Percentiles rank a stretch among this genome's conserved stretches.
phyloP scores from a whole-genome alignment of 352 stramenopile genomes.

The Aphanomyces invadans region DNA sequence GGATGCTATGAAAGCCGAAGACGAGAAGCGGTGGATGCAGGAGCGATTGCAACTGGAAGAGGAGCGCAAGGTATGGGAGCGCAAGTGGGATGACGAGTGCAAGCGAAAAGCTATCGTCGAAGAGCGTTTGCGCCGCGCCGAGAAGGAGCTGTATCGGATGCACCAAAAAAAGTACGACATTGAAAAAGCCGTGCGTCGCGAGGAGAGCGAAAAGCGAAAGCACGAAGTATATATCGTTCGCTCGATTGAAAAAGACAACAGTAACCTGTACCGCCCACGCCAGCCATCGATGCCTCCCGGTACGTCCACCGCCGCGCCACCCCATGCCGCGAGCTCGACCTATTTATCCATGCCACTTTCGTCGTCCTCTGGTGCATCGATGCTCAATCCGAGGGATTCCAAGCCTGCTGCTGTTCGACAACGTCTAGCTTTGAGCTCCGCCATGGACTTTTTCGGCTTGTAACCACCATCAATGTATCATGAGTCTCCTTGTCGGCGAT shows the following conservation, averaged over 20 bases:
- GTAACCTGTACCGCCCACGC: constrained; percentile 30
- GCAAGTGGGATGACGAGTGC: constrained; percentile 67
- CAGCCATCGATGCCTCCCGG: too few relatives aligned
- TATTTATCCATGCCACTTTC: constrained; percentile 44
- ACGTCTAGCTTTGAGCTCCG: constrained; percentile 66
- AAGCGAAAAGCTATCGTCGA: constrained; percentile 60
- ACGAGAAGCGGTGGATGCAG: constrained; percentile 71
- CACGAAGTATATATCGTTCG: constrained; percentile 77
- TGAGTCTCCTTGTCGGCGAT: neutral
- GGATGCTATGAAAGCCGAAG: constrained; percentile 70
- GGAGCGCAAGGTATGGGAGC: constrained; percentile 58
- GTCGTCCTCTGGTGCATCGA: constrained; percentile 22
- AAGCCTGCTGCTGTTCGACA: constrained; percentile 70
- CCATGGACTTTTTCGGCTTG: constrained; percentile 82
- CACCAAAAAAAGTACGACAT: constrained; percentile 88
- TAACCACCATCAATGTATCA: constrained; percentile 28
- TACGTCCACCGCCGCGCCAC: constrained; percentile 25
- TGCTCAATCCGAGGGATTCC: constrained; percentile 70
- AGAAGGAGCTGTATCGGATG: constrained; percentile 86
- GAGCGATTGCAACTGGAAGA: constrained; percentile 54
- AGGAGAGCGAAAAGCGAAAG: constrained; percentile 81
- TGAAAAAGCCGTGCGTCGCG: constrained; percentile 67
- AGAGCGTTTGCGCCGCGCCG: constrained; percentile 65
- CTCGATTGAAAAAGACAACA: constrained; percentile 57
- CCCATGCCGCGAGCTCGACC: constrained; percentile 32